Conservation (phyloP, 768 basidiomycete genomes). For the Porphyrellus cyaneotinctus region DNA sequence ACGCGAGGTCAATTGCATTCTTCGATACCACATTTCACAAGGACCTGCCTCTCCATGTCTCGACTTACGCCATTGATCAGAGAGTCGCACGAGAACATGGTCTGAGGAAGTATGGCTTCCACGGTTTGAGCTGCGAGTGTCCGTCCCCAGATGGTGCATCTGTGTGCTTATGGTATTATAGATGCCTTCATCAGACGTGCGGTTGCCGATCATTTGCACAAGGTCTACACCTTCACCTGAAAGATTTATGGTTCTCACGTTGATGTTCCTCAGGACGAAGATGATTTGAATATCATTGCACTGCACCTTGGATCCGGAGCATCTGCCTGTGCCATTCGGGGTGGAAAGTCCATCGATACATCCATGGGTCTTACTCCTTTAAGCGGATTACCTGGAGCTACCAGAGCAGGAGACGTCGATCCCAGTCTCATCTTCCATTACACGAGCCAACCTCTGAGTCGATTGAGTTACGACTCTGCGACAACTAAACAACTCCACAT, state of each 20-base stretch:
- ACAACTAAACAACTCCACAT: conserved; percentile 47
- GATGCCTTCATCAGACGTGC: conserved; percentile 66
- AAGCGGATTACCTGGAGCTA: conserved; percentile 86
- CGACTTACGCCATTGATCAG: conserved; percentile 75
- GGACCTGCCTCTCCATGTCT: conserved; percentile 69
- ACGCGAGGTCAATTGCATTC: conserved; percentile 72
- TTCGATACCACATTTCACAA: conserved; percentile 88
- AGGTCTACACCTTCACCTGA: conserved; percentile 32
- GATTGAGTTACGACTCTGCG: conserved; percentile 49
- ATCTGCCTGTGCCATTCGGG: conserved; percentile 69
- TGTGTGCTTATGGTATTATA: conserved; percentile 21
- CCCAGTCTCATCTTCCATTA: conserved; percentile 88
- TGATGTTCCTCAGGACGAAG: conserved; percentile 32
- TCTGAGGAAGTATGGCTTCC: conserved; percentile 88
- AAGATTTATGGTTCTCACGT: not conserved
- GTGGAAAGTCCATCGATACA: conserved; percentile 77
- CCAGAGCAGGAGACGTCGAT: conserved; percentile 79
- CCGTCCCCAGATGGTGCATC: not conserved
- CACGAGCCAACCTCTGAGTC: conserved; percentile 44
- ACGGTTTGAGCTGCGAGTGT: conserved; percentile 68
- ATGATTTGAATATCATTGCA: conserved; percentile 68
- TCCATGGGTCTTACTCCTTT: conserved; percentile 91
- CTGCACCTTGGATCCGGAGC: conserved; percentile 92
- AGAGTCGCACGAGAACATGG: conserved; percentile 57
- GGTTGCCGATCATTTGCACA: conserved; percentile 55